Evolutionary conservation across 148 eudicot genomes (phyloP), one percentile per base, ranked within the genome.

Genomic region (Rhododendron ferrugineum): DNA sequence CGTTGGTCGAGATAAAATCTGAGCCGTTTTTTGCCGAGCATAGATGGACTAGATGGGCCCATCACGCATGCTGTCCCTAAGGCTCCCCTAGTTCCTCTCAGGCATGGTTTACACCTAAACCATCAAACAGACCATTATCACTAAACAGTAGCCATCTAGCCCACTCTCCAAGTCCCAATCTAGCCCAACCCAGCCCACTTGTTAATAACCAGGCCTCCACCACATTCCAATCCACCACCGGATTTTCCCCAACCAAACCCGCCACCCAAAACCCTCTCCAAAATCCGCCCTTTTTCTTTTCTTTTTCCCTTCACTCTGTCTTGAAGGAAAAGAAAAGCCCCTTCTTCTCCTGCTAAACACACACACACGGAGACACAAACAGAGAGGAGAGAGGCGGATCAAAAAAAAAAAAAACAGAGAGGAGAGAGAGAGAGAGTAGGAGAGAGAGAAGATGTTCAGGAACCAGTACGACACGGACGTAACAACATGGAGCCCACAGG

Each of bases 401-500:
- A n/a, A n/a, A n/a, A n/a, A n/a, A n/a, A n/a, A n/a, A n/a, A n/a
- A n/a, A n/a, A n/a, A n/a, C n/a, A 75, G 52, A 78, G 86, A 44
- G 16, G 30, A 36, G 54, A n/a, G 56, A 40, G 75, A 82, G 80
- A 78, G 76, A 47, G 82, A 40, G n/a, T n/a, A n/a, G n/a, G 32
- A 46, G 81, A 22, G 73, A 77, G 26, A 54, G 44, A 91, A 54
- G 30, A 97, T 97, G 99, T 97, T 97, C 84, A 84, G 99, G 46
- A 97, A 97, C 90, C 99, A 97, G 90, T 97, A 97, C 90, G 99
- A 97, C 87, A 95, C 98, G 14, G 99, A 97, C 81, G 99, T 97
- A 42, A 97, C 99, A n/a, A 97, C 99, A 77, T 97, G 99, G 99
- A 89, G 92, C 8, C 99, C 99, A 20, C 98, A 97, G 16, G 99